Evolutionary conservation across 441 rosid genomes (phyloP), one percentile per base, ranked within the genome.

Genomic region (Erodium moschatum): DNA sequence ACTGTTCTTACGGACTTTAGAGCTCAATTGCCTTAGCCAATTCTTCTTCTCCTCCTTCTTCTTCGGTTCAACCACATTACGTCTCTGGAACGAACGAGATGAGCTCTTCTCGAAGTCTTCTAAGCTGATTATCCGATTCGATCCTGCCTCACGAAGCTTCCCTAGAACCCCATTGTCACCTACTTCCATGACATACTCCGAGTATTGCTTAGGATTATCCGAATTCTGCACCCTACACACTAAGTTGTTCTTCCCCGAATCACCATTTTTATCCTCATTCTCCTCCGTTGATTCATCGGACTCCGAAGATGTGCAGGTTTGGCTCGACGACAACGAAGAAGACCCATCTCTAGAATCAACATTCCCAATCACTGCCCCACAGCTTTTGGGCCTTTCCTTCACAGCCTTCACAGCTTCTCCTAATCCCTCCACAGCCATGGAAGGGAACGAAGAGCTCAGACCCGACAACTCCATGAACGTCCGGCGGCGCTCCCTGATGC

Each of bases 21-120:
- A 78, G 70, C 85, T 79, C 19, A 90, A 74, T 83, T 80, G 86
- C 71, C 66, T 79, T 46, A 85, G 69, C 88, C 89, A 83, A 54
- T 81, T 68, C 33, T 31, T 56, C 78, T 80, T 81, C 58, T 18
- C 81, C 72, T 58, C 79, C 40, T 70, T 76, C 56, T 38, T 38
- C 27, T 24, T 24, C 27, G 27, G 2, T 24, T 24, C 27, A 24
- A 24, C 27, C 27, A 24, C 27, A 0, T 24, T 24, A 2, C 0
- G 44, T 75, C 87, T 86, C 76, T 76, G 85, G n/a, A 80, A 68
- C 77, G 75, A 82, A 50, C 71, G 80, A 78, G 67, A 71, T 24
- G 27, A 67, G 70, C 66, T 60, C 50, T 65, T 80, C 27, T 78
- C 84, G 16, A 75, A 65, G 70, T 74, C 80, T 38, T 75, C 71